Base-by-base conservation (phyloP, 176 grass and related monocot species). In the Musa troglodytarum region DNA sequence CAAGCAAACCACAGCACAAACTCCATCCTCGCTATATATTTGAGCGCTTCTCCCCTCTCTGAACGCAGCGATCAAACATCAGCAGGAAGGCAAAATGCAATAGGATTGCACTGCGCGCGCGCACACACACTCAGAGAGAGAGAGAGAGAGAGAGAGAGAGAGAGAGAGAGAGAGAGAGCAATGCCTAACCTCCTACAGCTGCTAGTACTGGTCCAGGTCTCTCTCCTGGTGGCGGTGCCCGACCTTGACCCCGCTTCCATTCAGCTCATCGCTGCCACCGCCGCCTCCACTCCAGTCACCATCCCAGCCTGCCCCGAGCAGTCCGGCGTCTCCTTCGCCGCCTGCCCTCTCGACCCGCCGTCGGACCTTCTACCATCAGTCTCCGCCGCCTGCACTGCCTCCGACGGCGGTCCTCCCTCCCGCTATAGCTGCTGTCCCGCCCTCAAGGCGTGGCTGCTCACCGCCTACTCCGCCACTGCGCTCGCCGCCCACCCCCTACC, bases 391-490 rank as follows among this genome's bases (percentile, higher is more conserved):
- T 77, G 61, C 61, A 26, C 75, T 10, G 1, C 43, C 56, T 9
- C 58, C 49, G 19, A 16, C 10, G 34, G 19, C 17, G 49, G 43
- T 58, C 12, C 23, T 8, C 49, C 61, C 11, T 77, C 75, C 59
- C 75, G 61, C n/a, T 51, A 34, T 12, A 59, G 58, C n/a, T 77
- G 75, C 43, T 77, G 75, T 49, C 75, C 75, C n/a, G 61, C 61
- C n/a, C 20, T 77, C 58, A 19, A 58, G 10, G 75, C 75, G 20
- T 77, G 75, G 75, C n/a, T 77, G 19, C 59, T 63, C 75, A 43
- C 75, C 11, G 75, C 61, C 61, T 65, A 65, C 61, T 77, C 75
- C 49, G 43, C 75, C 13, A 21, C 75, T 19, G 49, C 61, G 20
- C 75, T 77, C 61, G 75, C 75, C 11, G 49, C 75, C 59, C 75